Conservation (phyloP, 331 rosid species). For the Pyracantha coccinea region DNA sequence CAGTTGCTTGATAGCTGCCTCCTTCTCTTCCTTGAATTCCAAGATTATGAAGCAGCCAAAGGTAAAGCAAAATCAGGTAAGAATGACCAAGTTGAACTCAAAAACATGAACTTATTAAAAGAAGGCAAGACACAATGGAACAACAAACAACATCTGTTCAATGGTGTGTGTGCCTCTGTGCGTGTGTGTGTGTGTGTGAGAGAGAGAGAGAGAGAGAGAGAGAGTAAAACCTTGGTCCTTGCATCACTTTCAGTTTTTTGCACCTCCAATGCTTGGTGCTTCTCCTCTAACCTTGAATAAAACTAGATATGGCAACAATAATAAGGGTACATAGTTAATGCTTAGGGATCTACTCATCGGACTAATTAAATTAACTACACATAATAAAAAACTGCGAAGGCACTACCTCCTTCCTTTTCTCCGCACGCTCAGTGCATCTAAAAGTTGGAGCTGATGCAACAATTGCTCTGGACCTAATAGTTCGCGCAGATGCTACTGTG, state of each 20-base stretch:
- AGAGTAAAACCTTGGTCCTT: constrained; percentile 65
- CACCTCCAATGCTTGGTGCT: constrained; percentile 81
- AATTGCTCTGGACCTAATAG: constrained; percentile 43
- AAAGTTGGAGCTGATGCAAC: constrained; percentile 76
- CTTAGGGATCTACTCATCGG: background rate
- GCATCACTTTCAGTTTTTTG: constrained; percentile 86
- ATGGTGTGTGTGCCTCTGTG: background rate
- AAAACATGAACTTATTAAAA: background rate
- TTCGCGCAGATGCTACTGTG: constrained; percentile 37
- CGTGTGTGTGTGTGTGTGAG: background rate
- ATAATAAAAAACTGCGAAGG: constrained; percentile 9
- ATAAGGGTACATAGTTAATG: background rate
- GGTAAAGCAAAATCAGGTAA: constrained; percentile 11
- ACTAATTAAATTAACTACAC: constrained; percentile 10
- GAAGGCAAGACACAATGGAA: constrained; percentile 11
- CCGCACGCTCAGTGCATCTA: constrained; percentile 74
- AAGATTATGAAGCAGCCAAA: constrained; percentile 19
- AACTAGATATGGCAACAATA: constrained; percentile 37
- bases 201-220: background rate
- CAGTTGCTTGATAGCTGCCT: constrained; percentile 74
- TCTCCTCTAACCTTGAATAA: constrained; percentile 80
- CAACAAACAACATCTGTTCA: constrained; percentile 1
- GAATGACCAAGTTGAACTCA: background rate
- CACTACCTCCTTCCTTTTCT: constrained; percentile 82
- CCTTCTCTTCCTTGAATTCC: constrained; percentile 71